A percentile compares a stretch with the other conserved stretches of the same genome.
Conservation (phyloP, 768 basidiomycete species). For the Trametes gibbosa region DNA sequence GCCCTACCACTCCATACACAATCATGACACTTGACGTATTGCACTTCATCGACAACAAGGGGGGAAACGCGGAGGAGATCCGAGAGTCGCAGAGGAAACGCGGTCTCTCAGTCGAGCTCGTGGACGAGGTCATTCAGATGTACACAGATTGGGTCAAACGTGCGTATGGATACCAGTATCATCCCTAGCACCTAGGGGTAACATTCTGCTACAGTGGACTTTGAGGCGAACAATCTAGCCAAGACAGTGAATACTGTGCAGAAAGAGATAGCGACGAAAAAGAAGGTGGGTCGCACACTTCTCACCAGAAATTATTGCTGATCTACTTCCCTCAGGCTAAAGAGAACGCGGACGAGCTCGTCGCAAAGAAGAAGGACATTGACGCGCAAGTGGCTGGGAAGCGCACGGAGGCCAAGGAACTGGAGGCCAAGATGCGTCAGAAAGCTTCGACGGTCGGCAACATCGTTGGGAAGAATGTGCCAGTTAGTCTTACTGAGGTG, state of each 20-base stretch:
- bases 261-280: slow-evolving; percentile 92
- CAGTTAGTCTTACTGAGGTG: slow-evolving; percentile 88
- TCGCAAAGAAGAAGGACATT: slow-evolving; percentile 79
- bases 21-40: slow-evolving; percentile 81
- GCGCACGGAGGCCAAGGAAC: slow-evolving; percentile 73
- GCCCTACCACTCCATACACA: not conserved
- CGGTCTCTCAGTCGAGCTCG: slow-evolving; percentile 84
- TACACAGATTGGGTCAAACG: slow-evolving; percentile 94
- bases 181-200: not conserved
- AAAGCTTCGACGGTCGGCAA: slow-evolving; percentile 87
- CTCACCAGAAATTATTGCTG: no score
- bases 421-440: slow-evolving; percentile 73
- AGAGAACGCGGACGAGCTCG: slow-evolving; percentile 83
- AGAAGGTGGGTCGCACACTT: slow-evolving; percentile 57
- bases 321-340: slow-evolving; percentile 61
- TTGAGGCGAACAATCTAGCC: slow-evolving; percentile 70
- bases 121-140: slow-evolving; percentile 91
- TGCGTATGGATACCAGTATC: slow-evolving; percentile 40
- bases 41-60: slow-evolving; percentile 81
- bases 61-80: slow-evolving; percentile 89
- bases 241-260: slow-evolving; percentile 89
- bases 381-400: slow-evolving; percentile 78
- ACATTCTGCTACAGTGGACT: slow-evolving; percentile 66
- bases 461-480: slow-evolving; percentile 83
- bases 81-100: slow-evolving; percentile 91